phyloP scores from a whole-genome alignment of 257 asterid genomes.

The Ilex aquifolium region DNA sequence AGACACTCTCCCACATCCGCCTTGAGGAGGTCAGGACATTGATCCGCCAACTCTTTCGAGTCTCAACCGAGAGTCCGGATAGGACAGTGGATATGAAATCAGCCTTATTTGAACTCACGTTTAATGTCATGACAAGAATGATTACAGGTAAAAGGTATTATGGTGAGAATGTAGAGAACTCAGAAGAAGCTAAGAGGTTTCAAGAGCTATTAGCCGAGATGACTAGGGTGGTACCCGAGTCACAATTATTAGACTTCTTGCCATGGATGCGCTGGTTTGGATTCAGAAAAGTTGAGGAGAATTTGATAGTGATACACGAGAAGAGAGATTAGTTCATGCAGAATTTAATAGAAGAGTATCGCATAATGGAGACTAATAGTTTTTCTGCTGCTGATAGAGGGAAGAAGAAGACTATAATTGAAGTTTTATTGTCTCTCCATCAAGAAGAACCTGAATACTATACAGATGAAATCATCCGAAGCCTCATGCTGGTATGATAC shows the following conservation, averaged over 20 bases:
- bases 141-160: constrained; percentile 34
- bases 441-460: constrained; percentile 34
- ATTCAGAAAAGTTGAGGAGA: constrained; percentile 21
- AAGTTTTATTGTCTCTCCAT: constrained; percentile 35
- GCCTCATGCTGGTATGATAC: constrained; percentile 22
- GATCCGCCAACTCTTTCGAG: constrained; percentile 9
- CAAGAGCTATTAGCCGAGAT: constrained; percentile 22
- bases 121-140: constrained; percentile 41
- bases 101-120: constrained; percentile 24
- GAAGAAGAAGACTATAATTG: constrained; percentile 26
- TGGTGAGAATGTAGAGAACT: constrained; percentile 17
- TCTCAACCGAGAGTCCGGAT: background rate
- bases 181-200: constrained; percentile 25
- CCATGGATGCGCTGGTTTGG: constrained; percentile 30
- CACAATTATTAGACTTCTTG: constrained; percentile 31
- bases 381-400: background rate
- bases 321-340: constrained; percentile 39
- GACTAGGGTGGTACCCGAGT: constrained; percentile 14
- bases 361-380: constrained; percentile 1
- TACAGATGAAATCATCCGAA: constrained; percentile 24
- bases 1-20: constrained; percentile 8
- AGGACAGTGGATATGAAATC: constrained; percentile 23
- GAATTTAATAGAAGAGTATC: constrained; percentile 31
- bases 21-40: constrained; percentile 14
- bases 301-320: constrained; percentile 18